Evolutionary conservation across 306 rosid species (phyloP).

Genomic region (Begonia loranthoides): DNA sequence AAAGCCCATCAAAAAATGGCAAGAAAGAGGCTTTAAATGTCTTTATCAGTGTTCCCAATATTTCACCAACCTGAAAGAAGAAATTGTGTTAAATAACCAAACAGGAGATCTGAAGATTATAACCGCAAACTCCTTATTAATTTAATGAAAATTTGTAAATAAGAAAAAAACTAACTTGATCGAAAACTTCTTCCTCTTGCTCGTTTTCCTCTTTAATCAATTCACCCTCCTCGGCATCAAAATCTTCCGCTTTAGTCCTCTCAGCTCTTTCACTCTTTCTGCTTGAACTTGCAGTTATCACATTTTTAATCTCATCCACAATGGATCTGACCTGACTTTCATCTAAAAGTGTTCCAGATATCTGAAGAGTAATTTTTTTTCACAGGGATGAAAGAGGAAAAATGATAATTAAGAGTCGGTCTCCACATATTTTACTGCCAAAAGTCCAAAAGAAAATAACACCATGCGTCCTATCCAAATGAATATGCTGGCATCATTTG

Average conservation of each 20-base stretch:
- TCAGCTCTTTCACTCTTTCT: conserved; percentile 84
- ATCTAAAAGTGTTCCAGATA: conserved; percentile 77
- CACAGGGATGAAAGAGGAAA: not conserved
- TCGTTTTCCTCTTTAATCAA: conserved; percentile 96
- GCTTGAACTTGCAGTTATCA: conserved; percentile 89
- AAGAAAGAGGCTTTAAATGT: conserved; percentile 93
- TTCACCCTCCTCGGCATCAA: conserved; percentile 90
- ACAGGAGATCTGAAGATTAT: not conserved
- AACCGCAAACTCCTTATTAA: not conserved
- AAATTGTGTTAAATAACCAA: not conserved
- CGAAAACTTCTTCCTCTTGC: conserved; percentile 99
- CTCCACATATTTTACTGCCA: too few species aligned
- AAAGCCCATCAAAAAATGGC: conserved; percentile 80
- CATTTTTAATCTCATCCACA: conserved; percentile 84
- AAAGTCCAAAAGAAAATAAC: too few species aligned
- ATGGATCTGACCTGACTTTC: conserved; percentile 77
- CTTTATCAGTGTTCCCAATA: conserved; percentile 93
- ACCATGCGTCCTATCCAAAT: too few species aligned
- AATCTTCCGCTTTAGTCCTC: conserved; percentile 87
- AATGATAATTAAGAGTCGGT: not conserved
- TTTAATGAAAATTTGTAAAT: too few species aligned
- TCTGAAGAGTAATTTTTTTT: conserved; percentile 22
- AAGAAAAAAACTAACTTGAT: conserved; percentile 49
- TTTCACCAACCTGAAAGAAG: conserved; percentile 82
- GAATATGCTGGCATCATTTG: too few species aligned